phyloP scores from a whole-genome alignment of 108 stramenopile species.

The Cyclotella cryptica region DNA sequence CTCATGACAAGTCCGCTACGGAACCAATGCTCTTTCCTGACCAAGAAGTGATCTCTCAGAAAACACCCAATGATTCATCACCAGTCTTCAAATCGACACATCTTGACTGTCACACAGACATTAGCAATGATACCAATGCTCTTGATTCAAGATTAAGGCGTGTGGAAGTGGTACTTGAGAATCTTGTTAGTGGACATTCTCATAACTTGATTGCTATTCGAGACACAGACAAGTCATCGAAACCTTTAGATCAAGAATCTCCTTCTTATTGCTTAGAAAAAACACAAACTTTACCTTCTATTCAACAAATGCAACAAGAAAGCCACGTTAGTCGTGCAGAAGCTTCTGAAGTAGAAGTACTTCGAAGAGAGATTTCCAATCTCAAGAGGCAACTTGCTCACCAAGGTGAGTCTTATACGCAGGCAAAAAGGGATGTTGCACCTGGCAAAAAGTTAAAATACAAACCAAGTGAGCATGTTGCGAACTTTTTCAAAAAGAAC shows the following conservation, averaged over 20 bases:
- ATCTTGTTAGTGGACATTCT: conserved; percentile 1
- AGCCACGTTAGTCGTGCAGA: not conserved
- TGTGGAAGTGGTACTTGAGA: conserved; percentile 33
- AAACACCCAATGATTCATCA: not conserved
- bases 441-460: not conserved
- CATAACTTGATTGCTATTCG: not conserved
- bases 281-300: not conserved
- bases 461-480: too few species aligned
- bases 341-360: not conserved
- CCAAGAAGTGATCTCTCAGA: not conserved
- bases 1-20: not conserved
- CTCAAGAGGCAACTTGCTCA: not conserved
- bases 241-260: not conserved
- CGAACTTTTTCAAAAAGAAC: too few species aligned
- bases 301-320: not conserved
- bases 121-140: not conserved
- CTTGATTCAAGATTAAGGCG: conserved; percentile 32
- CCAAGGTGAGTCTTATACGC: not conserved
- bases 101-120: not conserved
- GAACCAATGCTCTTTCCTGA: not conserved
- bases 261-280: too few species aligned
- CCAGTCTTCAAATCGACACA: too few species aligned
- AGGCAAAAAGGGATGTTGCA: not conserved
- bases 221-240: not conserved
- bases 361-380: not conserved